These are phyloP conservation scores for Austroboletus festivus DNA, from an alignment of 768 basidiomycete species.

Conservation along the genomic window DNA sequence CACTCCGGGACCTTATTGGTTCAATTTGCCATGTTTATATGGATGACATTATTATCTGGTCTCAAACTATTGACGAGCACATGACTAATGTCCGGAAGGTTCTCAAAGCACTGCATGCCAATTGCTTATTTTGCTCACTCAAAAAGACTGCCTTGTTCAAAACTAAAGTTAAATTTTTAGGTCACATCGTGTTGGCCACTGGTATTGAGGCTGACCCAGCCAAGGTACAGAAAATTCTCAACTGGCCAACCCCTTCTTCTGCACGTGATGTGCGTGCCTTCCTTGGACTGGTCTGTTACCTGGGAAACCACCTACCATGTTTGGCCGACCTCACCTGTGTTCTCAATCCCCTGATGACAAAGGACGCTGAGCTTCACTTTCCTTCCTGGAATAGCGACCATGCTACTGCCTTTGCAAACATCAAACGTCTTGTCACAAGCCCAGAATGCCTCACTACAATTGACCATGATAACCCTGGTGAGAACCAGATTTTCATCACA, in stretches of 20 bases:
- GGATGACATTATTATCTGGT: slow-evolving; percentile 30
- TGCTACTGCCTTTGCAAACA: slow-evolving; percentile 7
- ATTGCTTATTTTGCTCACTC: not conserved
- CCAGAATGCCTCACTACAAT: slow-evolving; percentile 29
- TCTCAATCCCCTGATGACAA: not conserved
- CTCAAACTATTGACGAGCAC: slow-evolving; percentile 23
- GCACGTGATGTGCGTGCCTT: not conserved
- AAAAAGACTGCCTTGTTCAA: not conserved
- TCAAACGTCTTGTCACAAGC: slow-evolving; percentile 26
- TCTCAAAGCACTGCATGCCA: slow-evolving; percentile 22
- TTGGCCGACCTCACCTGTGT: not conserved
- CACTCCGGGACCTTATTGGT: slow-evolving; percentile 15
- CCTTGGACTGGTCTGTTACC: not conserved
- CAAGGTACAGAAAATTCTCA: too few relatives aligned
- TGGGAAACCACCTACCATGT: not conserved
- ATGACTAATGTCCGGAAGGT: slow-evolving; percentile 26
- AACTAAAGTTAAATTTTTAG: too few relatives aligned
- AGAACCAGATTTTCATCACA: slow-evolving; percentile 18
- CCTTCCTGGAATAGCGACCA: not conserved
- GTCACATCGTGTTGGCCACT: too few relatives aligned
- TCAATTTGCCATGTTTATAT: slow-evolving; percentile 15
- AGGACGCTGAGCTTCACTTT: not conserved
- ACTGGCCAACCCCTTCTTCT: not conserved
- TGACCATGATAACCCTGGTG: slow-evolving; percentile 26
- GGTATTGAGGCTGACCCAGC: too few relatives aligned